Evolutionary conservation across 2,329 filamentous ascomycete genomes (phyloP).

Genomic region (Sclerotinia subarctica): DNA sequence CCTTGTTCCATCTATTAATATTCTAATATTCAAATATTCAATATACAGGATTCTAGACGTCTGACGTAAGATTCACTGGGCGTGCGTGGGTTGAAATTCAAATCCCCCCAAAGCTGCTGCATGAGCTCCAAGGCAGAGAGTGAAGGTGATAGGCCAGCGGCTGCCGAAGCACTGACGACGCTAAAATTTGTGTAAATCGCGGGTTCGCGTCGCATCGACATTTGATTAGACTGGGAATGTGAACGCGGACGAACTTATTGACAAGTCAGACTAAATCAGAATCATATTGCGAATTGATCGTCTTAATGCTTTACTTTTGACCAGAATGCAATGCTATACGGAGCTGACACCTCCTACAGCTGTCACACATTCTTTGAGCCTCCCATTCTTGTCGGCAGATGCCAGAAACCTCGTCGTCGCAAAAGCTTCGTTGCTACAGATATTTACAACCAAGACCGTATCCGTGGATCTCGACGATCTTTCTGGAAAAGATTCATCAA

Average conservation of each 20-base stretch:
- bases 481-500: constrained; percentile 28
- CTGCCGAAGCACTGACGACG: neutral
- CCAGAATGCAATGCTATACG: constrained; percentile 90
- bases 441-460: constrained; percentile 73
- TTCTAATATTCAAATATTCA: neutral
- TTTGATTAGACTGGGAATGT: neutral
- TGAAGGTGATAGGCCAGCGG: constrained; percentile 2
- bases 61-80: constrained; percentile 6
- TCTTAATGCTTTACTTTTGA: constrained; percentile 14
- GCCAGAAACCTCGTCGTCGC: constrained; percentile 85
- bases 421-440: constrained; percentile 87
- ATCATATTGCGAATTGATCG: constrained; percentile 21
- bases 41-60: constrained; percentile 15
- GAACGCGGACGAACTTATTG: neutral
- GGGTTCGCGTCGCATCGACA: constrained; percentile 10
- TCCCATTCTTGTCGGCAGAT: constrained; percentile 73
- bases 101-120: neutral
- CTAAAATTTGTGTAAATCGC: constrained; percentile 16
- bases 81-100: constrained; percentile 2
- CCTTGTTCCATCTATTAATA: neutral
- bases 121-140: constrained; percentile 2
- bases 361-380: constrained; percentile 79
- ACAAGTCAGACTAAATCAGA: constrained; percentile 9
- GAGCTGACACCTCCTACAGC: constrained; percentile 92
- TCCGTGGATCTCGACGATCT: constrained; percentile 53